Percentiles rank a stretch among this genome's conserved stretches.
Evolutionary conservation across 2,329 filamentous ascomycete genomes (phyloP).

Genomic region (Colletotrichum sp.): DNA sequence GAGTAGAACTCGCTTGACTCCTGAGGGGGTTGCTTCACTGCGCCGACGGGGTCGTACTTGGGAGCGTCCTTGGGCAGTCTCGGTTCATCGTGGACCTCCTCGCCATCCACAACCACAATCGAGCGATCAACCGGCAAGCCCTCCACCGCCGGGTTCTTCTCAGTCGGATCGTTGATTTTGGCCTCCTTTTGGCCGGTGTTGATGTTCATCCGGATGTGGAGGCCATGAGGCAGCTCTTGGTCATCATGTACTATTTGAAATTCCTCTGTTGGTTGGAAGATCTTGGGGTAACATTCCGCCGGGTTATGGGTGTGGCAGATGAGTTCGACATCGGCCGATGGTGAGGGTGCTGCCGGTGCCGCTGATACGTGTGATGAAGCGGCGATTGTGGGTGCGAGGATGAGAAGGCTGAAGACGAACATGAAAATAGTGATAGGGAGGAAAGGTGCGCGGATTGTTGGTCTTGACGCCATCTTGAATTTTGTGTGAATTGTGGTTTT

Average conservation of each 20-base stretch:
- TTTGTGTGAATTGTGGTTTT: neutral
- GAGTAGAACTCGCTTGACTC: conserved; percentile 31
- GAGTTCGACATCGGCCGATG: conserved; percentile 53
- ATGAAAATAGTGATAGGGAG: conserved; percentile 3
- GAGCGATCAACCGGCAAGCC: conserved; percentile 58
- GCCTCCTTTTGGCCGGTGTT: conserved; percentile 69
- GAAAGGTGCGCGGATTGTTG: neutral
- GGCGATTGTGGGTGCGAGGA: neutral
- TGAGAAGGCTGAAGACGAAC: conserved; percentile 9
- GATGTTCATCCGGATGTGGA: conserved; percentile 71
- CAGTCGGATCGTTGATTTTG: conserved; percentile 66
- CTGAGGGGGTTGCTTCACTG: conserved; percentile 56
- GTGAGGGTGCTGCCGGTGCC: conserved; percentile 23
- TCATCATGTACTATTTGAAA: conserved; percentile 69
- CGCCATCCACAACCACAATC: conserved; percentile 60
- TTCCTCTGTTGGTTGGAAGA: conserved; percentile 68
- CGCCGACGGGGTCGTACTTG: conserved; percentile 60
- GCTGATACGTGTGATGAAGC: conserved; percentile 8
- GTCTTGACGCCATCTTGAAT: conserved; percentile 3
- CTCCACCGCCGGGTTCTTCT: conserved; percentile 50
- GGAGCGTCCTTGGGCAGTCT: conserved; percentile 56
- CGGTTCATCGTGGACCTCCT: conserved; percentile 35
- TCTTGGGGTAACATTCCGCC: conserved; percentile 68
- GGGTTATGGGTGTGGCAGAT: conserved; percentile 69
- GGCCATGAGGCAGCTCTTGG: conserved; percentile 68